These are phyloP conservation scores for Dryas alaskensis DNA, from an alignment of 306 rosid species.

Conservation along the genomic window DNA sequence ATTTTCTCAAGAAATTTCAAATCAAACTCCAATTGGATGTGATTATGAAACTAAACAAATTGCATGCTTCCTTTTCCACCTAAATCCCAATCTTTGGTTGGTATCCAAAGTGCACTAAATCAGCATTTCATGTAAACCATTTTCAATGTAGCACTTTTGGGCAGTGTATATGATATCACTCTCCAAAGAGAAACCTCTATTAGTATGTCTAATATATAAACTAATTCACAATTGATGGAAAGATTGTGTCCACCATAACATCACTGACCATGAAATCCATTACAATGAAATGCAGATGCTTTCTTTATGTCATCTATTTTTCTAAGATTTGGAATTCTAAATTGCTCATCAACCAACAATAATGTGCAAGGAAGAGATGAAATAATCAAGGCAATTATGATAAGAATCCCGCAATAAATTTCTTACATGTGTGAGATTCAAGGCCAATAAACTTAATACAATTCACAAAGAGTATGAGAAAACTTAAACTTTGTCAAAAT, in stretches of 20 bases:
- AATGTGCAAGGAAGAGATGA: neutral
- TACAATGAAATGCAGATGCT: neutral
- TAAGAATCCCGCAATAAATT: neutral
- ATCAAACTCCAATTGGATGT: constrained; percentile 23
- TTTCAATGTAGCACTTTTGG: too few relatives aligned
- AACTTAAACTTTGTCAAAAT: neutral
- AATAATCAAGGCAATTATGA: neutral
- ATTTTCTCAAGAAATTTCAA: constrained; percentile 33
- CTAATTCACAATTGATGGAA: too few relatives aligned
- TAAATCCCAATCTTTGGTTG: neutral
- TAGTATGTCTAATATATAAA: too few relatives aligned
- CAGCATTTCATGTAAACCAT: too few relatives aligned
- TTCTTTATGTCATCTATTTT: neutral
- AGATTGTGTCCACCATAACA: too few relatives aligned
- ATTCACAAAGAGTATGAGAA: neutral
- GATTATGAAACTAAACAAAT: constrained; percentile 5
- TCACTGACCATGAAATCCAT: neutral
- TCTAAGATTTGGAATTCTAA: neutral
- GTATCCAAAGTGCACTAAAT: constrained; percentile 5
- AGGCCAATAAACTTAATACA: too few relatives aligned
- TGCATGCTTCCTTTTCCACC: neutral
- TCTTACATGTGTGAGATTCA: neutral
- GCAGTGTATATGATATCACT: too few relatives aligned
- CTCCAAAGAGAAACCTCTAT: too few relatives aligned
- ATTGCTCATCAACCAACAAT: constrained; percentile 1